Evolutionary conservation across 179 eudicot genomes (phyloP), one percentile per base, ranked within the genome.

Genomic region (Sideroxylon spinosum): DNA sequence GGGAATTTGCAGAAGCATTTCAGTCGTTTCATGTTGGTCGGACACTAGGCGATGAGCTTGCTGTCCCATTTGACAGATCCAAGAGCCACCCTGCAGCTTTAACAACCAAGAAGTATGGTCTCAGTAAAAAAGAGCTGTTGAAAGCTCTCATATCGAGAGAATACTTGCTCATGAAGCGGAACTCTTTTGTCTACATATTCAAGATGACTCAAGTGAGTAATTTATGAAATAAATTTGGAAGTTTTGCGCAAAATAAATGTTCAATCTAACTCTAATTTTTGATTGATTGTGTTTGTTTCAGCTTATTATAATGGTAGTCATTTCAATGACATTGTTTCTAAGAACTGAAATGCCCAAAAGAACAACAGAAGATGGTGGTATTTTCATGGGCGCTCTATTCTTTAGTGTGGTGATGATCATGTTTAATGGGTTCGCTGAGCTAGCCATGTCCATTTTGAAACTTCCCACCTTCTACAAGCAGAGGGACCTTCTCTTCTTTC

Each of bases 81-180:
- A 88, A 77, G 68, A 83, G 86, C 61, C 89, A 86, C 61, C 87
- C 88, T 12, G 85, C 89, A 32, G 87, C 91, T 57, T 73, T 88
- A 57, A 80, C 87, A n/a, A 86, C 86, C 1, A 57, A 82, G 53
- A 83, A 60, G 77, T 88, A 81, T 65, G 88, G 88, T 20, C 17
- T 83, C 7, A 79, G 78, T n/a, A 86, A 76, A 29, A 81, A 71
- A 68, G 86, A 85, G 23, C 83, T 88, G 17, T 56, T 88, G 32
- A 88, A 85, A 70, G 89, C 91, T 56, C 74, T 82, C 23, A 68
- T 79, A 0, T 73, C 84, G 2, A 85, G 89, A 69, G 89, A 88
- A 68, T 55, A 63, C 49, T 75, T 88, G 74, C 87, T 88, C 62
- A 86, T 88, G 89, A 85, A 88, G 83, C 85, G 91, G 73, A 88